These are phyloP conservation scores for Helminthosporium solani DNA, from an alignment of 2,329 filamentous ascomycete genomes.

Conservation along the genomic window DNA sequence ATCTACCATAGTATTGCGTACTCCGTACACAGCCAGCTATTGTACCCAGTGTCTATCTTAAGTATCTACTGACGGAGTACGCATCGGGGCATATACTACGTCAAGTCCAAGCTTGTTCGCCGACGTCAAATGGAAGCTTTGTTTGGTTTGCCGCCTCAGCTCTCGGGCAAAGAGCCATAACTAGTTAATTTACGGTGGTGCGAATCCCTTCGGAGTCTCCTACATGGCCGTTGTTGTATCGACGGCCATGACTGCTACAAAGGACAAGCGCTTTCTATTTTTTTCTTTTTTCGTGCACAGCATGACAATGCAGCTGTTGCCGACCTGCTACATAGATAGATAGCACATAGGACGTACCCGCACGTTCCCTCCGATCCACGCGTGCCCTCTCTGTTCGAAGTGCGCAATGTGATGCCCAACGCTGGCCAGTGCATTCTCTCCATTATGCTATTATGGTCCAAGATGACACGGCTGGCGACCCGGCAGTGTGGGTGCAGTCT, in stretches of 20 bases:
- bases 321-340: too few species aligned
- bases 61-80: too few species aligned
- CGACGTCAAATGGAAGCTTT: background rate
- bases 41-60: too few species aligned
- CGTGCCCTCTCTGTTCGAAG: constrained; percentile 18
- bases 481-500: constrained; percentile 16
- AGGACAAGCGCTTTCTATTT: background rate
- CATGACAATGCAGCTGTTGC: background rate
- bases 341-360: too few species aligned
- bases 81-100: too few species aligned
- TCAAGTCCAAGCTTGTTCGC: too few species aligned
- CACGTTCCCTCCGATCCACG: constrained; percentile 9
- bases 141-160: background rate
- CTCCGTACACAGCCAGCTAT: too few species aligned
- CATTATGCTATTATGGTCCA: too few species aligned
- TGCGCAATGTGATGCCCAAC: constrained; percentile 7
- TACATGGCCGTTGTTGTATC: too few species aligned
- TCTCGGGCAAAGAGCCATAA: background rate
- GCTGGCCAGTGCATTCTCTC: constrained; percentile 7
- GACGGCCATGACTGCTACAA: too few species aligned
- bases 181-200: background rate
- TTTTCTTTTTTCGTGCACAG: background rate
- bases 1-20: too few species aligned
- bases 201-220: too few species aligned
- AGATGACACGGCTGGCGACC: constrained; percentile 16